These are phyloP conservation scores for Melaleuca quinquenervia DNA, from an alignment of 345 rosid genomes.

Conservation along the genomic window DNA sequence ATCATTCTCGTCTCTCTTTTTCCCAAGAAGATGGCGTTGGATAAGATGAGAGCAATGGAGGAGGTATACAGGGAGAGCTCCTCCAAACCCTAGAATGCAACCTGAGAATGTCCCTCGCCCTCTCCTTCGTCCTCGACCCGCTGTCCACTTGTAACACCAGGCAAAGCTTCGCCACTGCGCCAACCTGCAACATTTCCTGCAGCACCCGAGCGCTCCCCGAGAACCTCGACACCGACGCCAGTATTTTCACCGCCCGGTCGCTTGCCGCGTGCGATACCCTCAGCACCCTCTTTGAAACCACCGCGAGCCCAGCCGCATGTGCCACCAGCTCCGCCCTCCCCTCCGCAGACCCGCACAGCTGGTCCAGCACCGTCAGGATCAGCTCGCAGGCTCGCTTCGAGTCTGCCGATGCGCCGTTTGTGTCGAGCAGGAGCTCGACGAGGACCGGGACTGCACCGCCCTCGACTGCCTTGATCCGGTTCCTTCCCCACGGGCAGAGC, in stretches of 20 bases:
- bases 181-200: conserved; percentile 53
- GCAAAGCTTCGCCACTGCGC: conserved; percentile 46
- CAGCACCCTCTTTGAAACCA: conserved; percentile 52
- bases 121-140: conserved; percentile 30
- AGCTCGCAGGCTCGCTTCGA: conserved; percentile 34
- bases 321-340: conserved; percentile 47
- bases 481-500: conserved; percentile 59
- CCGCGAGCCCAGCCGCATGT: conserved; percentile 49
- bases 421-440: conserved; percentile 35
- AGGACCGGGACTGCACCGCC: conserved; percentile 23
- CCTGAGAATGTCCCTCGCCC: conserved; percentile 35
- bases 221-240: conserved; percentile 31
- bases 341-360: conserved; percentile 44
- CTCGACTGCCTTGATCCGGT: conserved; percentile 45
- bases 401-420: not conserved
- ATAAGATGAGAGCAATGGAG: conserved; percentile 27
- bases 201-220: conserved; percentile 33
- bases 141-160: conserved; percentile 35
- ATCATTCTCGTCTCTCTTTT: not conserved
- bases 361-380: conserved; percentile 19
- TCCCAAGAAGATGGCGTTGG: conserved; percentile 20
- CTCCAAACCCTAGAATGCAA: conserved; percentile 51
- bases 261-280: conserved; percentile 41
- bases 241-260: conserved; percentile 38
- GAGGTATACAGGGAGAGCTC: conserved; percentile 33